These are phyloP conservation scores for Ceratocystis smalleyi DNA, from an alignment of 2,329 filamentous ascomycete genomes.

Conservation along the genomic window DNA sequence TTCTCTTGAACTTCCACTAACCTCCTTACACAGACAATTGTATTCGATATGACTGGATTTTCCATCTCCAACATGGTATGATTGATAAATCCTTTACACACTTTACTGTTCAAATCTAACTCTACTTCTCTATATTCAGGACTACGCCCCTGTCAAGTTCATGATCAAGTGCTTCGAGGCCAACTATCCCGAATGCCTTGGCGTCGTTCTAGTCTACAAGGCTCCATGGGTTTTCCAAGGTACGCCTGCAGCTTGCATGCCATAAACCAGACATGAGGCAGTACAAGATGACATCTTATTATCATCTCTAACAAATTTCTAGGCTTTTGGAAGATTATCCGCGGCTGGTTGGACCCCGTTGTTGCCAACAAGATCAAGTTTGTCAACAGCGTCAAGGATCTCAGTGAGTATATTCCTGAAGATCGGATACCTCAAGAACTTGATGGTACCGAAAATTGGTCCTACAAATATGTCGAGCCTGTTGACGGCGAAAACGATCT, in stretches of 20 bases:
- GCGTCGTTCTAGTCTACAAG: conserved; percentile 83
- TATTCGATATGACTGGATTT: conserved; percentile 95
- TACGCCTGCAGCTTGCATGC: conserved; percentile 22
- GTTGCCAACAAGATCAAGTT: conserved; percentile 91
- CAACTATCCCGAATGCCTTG: conserved; percentile 89
- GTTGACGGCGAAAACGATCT: conserved; percentile 56
- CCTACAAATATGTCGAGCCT: conserved; percentile 70
- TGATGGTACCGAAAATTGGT: conserved; percentile 72
- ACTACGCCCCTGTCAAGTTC: conserved; percentile 93
- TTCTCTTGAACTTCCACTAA: conserved; percentile 17
- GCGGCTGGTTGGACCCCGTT: conserved; percentile 90
- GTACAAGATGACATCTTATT: too few relatives aligned
- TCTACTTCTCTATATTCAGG: conserved; percentile 30
- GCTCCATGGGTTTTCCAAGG: conserved; percentile 94
- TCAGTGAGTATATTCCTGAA: conserved; percentile 59
- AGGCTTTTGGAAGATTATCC: conserved; percentile 94
- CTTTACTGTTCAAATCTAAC: conserved; percentile 18
- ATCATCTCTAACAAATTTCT: neutral
- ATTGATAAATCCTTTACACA: neutral
- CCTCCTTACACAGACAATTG: conserved; percentile 47
- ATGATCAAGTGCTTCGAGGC: conserved; percentile 99
- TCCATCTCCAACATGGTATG: conserved; percentile 73
- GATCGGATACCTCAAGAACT: conserved; percentile 65
- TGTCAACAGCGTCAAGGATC: conserved; percentile 63
- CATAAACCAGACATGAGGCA: too few relatives aligned